phyloP scores from a whole-genome alignment of 78 protist genomes.

The Speleostelium caveatum region DNA sequence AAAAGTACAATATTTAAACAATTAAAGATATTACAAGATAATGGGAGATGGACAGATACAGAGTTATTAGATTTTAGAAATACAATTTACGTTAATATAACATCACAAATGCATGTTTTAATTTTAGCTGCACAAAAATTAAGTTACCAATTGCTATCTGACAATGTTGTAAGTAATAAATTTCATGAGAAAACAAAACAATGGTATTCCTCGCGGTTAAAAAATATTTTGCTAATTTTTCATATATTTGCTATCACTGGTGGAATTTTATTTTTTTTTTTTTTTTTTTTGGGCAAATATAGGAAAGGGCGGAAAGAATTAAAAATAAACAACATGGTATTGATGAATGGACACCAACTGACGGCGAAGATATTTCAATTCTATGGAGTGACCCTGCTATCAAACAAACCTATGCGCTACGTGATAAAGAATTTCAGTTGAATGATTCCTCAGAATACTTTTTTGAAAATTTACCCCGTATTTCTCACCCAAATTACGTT shows the following conservation, averaged over 20 bases:
- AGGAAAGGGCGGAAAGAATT: conserved; percentile 33
- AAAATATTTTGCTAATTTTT: too few species aligned
- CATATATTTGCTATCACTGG: too few species aligned
- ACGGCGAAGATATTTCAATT: conserved; percentile 14
- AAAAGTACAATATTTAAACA: conserved; percentile 87
- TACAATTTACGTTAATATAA: conserved; percentile 59
- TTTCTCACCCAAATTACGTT: conserved; percentile 80
- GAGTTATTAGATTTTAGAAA: conserved; percentile 34
- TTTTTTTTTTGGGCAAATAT: too few species aligned
- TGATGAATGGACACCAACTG: conserved; percentile 47
- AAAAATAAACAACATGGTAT: conserved; percentile 11
- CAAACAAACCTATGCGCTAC: conserved; percentile 17
- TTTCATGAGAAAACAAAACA: too few species aligned
- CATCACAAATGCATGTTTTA: conserved; percentile 53
- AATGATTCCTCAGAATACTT: conserved; percentile 85
- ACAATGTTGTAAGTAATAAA: conserved; percentile 36
- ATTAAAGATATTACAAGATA: conserved; percentile 73
- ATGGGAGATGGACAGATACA: conserved; percentile 32
- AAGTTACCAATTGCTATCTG: conserved; percentile 6
- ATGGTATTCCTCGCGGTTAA: too few species aligned
- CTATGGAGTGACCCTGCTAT: conserved; percentile 77
- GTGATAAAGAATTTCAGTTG: conserved; percentile 83
- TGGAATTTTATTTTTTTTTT: too few species aligned
- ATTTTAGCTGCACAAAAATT: conserved; percentile 19
- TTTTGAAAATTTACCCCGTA: conserved; percentile 78